Conservation (phyloP, 2,329 filamentous ascomycete genomes). For the Hymenoscyphus linearis region DNA sequence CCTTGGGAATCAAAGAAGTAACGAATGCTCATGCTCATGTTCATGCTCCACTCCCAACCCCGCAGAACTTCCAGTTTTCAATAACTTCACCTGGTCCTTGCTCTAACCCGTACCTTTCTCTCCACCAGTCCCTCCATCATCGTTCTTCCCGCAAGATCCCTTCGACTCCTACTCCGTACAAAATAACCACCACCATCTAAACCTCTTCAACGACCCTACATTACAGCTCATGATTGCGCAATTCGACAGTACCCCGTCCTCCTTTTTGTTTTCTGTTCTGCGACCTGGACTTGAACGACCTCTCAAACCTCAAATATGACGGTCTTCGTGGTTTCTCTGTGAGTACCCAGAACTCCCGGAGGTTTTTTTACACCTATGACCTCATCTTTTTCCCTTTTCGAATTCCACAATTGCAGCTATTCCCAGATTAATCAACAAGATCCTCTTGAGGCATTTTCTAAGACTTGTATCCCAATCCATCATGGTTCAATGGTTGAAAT, state of each 20-base stretch:
- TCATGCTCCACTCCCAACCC: not conserved
- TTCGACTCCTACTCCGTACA: not conserved
- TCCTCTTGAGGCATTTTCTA: not conserved
- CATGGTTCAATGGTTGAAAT: not conserved
- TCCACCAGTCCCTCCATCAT: too few species aligned
- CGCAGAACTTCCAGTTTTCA: not conserved
- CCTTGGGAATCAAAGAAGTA: not conserved
- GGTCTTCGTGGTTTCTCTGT: slow-evolving; percentile 56
- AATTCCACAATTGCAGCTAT: not conserved
- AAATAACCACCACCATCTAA: slow-evolving; percentile 1
- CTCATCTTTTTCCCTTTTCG: not conserved
- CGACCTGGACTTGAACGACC: slow-evolving; percentile 16
- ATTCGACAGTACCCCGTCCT: slow-evolving; percentile 12
- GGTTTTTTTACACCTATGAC: not conserved
- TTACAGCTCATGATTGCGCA: slow-evolving; percentile 23
- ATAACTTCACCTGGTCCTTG: not conserved
- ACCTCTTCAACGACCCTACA: slow-evolving; percentile 7
- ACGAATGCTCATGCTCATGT: not conserved
- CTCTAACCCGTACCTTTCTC: not conserved
- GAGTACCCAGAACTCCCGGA: slow-evolving; percentile 30
- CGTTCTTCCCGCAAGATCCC: too few species aligned
- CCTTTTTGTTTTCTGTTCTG: slow-evolving; percentile 10
- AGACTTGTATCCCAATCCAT: not conserved
- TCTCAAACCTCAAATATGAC: slow-evolving; percentile 41
- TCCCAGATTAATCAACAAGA: not conserved